Conservation (phyloP, 345 rosid species). For the Syzygium oleosum region DNA sequence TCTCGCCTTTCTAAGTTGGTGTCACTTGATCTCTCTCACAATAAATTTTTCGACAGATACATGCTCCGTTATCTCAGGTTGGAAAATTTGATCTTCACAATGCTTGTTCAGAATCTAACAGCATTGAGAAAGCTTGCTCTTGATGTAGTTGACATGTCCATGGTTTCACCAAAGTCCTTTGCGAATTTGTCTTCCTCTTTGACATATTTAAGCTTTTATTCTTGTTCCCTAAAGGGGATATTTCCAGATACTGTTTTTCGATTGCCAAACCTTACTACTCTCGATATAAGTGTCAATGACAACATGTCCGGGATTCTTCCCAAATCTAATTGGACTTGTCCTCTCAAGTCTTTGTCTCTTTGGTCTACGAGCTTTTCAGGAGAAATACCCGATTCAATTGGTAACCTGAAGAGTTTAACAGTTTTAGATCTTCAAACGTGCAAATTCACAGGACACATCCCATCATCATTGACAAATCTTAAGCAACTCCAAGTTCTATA, state of each 20-base stretch:
- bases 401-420: neutral
- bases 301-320: accelerated
- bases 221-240: neutral
- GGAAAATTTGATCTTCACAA: accelerated
- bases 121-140: neutral
- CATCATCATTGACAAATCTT: no score
- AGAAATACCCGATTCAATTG: neutral
- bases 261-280: accelerated
- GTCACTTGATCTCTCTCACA: neutral
- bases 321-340: neutral
- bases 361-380: neutral
- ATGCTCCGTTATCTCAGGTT: no score
- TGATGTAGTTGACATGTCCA: neutral
- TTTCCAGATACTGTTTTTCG: accelerated
- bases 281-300: accelerated
- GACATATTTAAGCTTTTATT: accelerated
- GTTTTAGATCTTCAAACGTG: accelerated
- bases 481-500: no score
- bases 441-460: no score
- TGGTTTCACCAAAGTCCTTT: neutral
- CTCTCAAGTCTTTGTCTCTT: no score
- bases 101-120: neutral
- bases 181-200: neutral
- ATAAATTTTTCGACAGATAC: no score
- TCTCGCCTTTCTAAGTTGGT: neutral